Evolutionary conservation across 768 basidiomycete genomes (phyloP).

Genomic region (Cystobasidiopsis lactophilus): DNA sequence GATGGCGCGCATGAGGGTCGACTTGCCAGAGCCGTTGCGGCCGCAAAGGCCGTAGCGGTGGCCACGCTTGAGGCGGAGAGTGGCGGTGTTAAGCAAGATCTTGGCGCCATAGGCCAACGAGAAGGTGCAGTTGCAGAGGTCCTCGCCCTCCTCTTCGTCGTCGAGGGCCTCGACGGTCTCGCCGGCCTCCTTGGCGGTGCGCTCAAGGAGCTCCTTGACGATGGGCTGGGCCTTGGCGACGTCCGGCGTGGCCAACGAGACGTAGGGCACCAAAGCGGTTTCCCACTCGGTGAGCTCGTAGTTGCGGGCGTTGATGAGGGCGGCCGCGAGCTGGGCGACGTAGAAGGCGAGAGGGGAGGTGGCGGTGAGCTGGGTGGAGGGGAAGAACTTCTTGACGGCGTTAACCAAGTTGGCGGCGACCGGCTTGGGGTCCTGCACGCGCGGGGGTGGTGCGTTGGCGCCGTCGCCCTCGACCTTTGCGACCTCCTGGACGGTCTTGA

Average conservation of each 20-base stretch:
- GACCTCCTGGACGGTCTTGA: slow-evolving; percentile 83
- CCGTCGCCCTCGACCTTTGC: slow-evolving; percentile 74
- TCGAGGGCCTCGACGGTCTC: slow-evolving; percentile 19
- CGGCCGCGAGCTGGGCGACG: slow-evolving; percentile 40
- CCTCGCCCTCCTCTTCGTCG: slow-evolving; percentile 39
- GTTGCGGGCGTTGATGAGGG: slow-evolving; percentile 35
- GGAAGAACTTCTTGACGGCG: slow-evolving; percentile 46
- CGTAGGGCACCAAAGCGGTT: slow-evolving; percentile 17
- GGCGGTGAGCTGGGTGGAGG: slow-evolving; percentile 12
- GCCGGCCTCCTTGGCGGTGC: slow-evolving; percentile 23
- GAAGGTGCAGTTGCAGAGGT: slow-evolving; percentile 83
- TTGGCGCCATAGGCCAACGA: slow-evolving; percentile 55
- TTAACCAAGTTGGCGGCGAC: slow-evolving; percentile 43
- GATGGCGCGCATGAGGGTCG: slow-evolving; percentile 83
- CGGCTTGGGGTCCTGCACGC: slow-evolving; percentile 46
- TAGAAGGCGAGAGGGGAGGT: slow-evolving; percentile 19
- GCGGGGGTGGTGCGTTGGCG: slow-evolving; percentile 69
- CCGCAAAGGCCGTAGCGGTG: slow-evolving; percentile 88
- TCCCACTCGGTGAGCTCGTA: slow-evolving; percentile 24
- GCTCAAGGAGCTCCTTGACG: slow-evolving; percentile 53
- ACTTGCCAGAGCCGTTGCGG: slow-evolving; percentile 84
- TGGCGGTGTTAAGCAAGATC: slow-evolving; percentile 71
- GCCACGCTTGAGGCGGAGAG: slow-evolving; percentile 68
- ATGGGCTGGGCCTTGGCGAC: slow-evolving; percentile 47
- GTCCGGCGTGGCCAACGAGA: slow-evolving; percentile 24